Evolutionary conservation across 2,329 filamentous ascomycete species (phyloP).

Genomic region (Diplodia corticola): DNA sequence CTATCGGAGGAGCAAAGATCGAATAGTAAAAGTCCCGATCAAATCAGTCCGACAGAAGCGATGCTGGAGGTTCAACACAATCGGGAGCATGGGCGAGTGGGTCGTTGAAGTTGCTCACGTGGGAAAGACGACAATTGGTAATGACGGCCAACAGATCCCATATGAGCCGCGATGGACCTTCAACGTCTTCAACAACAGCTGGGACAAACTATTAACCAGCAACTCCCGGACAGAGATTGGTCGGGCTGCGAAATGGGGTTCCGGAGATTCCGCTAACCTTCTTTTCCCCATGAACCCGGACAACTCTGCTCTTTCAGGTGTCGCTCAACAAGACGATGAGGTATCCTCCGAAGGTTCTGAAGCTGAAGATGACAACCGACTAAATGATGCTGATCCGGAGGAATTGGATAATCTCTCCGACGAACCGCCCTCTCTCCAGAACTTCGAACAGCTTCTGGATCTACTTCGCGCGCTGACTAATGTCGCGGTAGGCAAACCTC

Average conservation of each 20-base stretch:
- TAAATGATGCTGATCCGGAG: not conserved
- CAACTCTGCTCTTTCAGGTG: not conserved
- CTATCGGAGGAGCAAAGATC: not conserved
- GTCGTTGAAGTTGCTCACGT: not conserved
- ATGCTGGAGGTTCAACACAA: conserved; percentile 13
- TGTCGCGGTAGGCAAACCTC: not conserved
- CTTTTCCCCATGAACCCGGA: conserved; percentile 4
- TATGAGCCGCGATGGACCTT: conserved; percentile 5
- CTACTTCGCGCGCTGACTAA: not conserved
- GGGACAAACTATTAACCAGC: not conserved
- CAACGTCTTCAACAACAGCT: not conserved
- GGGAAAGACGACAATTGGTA: not conserved
- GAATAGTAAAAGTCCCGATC: not conserved
- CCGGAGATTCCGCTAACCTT: not conserved
- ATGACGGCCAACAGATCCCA: not conserved
- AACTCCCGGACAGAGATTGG: conserved; percentile 2
- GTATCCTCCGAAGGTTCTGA: not conserved
- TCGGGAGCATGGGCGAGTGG: not conserved
- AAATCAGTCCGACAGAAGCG: conserved; percentile 2
- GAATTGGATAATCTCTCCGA: not conserved
- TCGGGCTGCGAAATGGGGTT: not conserved
- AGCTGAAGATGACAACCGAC: not conserved
- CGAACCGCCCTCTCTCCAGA: not conserved
- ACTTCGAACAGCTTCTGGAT: not conserved
- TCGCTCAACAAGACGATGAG: not conserved